Conservation (phyloP, 805 yeast genomes). For the Teunomyces atbi region DNA sequence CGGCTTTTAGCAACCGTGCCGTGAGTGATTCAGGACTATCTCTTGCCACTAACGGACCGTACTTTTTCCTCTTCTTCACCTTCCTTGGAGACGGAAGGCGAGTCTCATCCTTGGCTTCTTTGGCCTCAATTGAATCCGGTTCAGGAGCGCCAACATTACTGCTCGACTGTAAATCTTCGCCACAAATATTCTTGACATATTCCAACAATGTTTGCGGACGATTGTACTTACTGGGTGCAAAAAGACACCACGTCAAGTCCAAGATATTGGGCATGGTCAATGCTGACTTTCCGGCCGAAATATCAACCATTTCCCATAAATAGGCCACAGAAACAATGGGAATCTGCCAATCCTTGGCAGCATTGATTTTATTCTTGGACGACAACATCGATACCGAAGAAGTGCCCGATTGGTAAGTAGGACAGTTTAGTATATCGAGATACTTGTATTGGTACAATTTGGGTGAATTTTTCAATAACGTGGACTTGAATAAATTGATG, state of each 20-base stretch:
- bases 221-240: slow-evolving; percentile 39
- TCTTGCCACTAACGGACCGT: slow-evolving; percentile 48
- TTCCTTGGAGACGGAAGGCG: slow-evolving; percentile 56
- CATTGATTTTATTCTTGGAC: slow-evolving; percentile 53
- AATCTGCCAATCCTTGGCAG: slow-evolving; percentile 55
- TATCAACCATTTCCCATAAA: slow-evolving; percentile 50
- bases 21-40: slow-evolving; percentile 2
- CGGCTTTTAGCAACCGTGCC: neutral
- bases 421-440: slow-evolving; percentile 34
- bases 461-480: slow-evolving; percentile 41
- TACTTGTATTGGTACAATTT: slow-evolving; percentile 36
- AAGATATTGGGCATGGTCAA: slow-evolving; percentile 39
- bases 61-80: slow-evolving; percentile 36
- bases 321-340: slow-evolving; percentile 59
- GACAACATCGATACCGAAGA: slow-evolving; percentile 37
- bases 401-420: slow-evolving; percentile 31
- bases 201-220: slow-evolving; percentile 25
- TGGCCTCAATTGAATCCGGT: neutral
- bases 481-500: slow-evolving; percentile 41
- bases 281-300: slow-evolving; percentile 17
- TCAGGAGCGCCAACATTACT: neutral
- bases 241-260: slow-evolving; percentile 55
- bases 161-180: slow-evolving; percentile 5
- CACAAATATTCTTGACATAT: slow-evolving; percentile 12
- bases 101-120: neutral